Percentiles rank a stretch among this genome's conserved stretches.
These are phyloP conservation scores for Amylostereum chailletii DNA, from an alignment of 1,284 basidiomycete genomes.

Conservation along the genomic window DNA sequence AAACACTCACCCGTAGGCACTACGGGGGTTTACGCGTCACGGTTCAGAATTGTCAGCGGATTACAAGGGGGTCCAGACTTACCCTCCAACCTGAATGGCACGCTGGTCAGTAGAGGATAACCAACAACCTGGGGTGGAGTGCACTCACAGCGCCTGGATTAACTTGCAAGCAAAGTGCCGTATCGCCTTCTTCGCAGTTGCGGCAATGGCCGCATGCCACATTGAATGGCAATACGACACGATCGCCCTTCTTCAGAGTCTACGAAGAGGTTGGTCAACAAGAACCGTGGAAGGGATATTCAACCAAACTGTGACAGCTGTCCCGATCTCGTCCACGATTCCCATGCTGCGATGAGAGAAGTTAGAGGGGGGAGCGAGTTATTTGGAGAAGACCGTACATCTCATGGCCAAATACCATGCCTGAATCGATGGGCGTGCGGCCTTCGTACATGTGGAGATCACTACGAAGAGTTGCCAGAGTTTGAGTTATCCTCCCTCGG, in stretches of 20 bases:
- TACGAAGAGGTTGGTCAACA: conserved; percentile 9
- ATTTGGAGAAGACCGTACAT: conserved; percentile 23
- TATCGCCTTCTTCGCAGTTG: conserved; percentile 42
- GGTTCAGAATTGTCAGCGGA: neutral
- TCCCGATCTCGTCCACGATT: conserved; percentile 37
- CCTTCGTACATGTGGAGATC: conserved; percentile 50
- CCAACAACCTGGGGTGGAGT: neutral
- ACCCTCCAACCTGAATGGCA: conserved; percentile 18
- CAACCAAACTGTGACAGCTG: conserved; percentile 28
- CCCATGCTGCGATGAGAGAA: conserved; percentile 28
- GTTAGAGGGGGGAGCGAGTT: neutral
- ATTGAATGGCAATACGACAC: conserved; percentile 48
- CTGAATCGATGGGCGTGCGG: conserved; percentile 37
- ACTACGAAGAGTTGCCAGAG: conserved; percentile 16
- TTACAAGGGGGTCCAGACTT: neutral
- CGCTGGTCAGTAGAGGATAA: neutral
- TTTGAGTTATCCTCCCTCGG: too few species aligned
- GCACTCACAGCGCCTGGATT: conserved; percentile 45
- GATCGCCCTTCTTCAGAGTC: conserved; percentile 41
- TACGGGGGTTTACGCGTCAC: neutral
- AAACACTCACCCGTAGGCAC: conserved; percentile 15
- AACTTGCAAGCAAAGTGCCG: conserved; percentile 44
- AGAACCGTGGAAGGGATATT: neutral
- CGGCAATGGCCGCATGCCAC: conserved; percentile 45
- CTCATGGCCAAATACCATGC: conserved; percentile 46